These are phyloP conservation scores for Flaveria bidentis DNA, from an alignment of 129 eudicot species.

Conservation along the genomic window DNA sequence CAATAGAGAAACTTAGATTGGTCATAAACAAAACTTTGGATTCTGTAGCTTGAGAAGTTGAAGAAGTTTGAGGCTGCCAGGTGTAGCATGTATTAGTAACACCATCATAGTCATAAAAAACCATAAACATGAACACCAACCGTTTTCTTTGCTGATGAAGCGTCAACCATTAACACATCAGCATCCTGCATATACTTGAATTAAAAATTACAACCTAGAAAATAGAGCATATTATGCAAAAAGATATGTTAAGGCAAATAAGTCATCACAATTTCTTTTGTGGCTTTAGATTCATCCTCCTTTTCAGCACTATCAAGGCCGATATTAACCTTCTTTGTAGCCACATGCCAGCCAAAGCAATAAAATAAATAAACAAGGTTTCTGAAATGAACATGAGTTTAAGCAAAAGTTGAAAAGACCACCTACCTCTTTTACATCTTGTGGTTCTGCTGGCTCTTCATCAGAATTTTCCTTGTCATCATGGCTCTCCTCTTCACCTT, in stretches of 20 bases:
- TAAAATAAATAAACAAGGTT: not conserved
- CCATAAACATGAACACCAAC: slow-evolving; percentile 31
- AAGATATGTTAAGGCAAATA: not conserved
- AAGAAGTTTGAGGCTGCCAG: slow-evolving; percentile 73
- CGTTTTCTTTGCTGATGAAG: slow-evolving; percentile 44
- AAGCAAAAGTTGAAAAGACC: not conserved
- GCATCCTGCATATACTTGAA: slow-evolving; percentile 32
- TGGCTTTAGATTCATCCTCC: slow-evolving; percentile 49
- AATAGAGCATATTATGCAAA: not conserved
- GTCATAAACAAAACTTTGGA: slow-evolving; percentile 84
- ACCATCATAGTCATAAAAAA: not conserved
- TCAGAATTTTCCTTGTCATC: slow-evolving; percentile 40
- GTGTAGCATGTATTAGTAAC: not conserved
- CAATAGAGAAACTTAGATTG: slow-evolving; percentile 58
- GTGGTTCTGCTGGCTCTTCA: slow-evolving; percentile 25
- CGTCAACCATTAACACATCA: slow-evolving; percentile 70
- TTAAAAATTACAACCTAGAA: not conserved
- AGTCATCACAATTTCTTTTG: slow-evolving; percentile 45
- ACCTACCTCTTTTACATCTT: not conserved
- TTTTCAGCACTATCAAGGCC: slow-evolving; percentile 45
- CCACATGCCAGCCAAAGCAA: not conserved
- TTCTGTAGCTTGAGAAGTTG: slow-evolving; percentile 58
- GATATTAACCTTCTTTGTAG: slow-evolving; percentile 29
- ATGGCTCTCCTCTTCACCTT: slow-evolving; percentile 20
- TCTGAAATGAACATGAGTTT: not conserved